These are phyloP conservation scores for Tricholoma furcatifolium DNA, from an alignment of 768 basidiomycete species.

Conservation along the genomic window DNA sequence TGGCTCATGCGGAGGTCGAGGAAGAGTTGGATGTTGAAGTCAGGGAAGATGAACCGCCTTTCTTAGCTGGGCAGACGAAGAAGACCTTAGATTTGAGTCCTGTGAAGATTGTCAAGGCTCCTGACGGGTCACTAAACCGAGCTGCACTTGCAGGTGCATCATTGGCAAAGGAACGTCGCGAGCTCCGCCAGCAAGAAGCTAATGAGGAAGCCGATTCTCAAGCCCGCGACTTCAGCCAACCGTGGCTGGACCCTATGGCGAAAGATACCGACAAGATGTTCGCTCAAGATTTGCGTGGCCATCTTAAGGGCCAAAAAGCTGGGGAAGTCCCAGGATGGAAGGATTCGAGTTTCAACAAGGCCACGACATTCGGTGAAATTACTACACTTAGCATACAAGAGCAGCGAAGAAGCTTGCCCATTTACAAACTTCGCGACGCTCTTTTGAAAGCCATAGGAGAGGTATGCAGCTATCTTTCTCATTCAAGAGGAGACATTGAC, in stretches of 20 bases:
- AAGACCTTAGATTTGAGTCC: conserved; percentile 93
- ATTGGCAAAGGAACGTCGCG: conserved; percentile 91
- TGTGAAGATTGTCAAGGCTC: conserved; percentile 97
- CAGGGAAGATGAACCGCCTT: conserved; percentile 94
- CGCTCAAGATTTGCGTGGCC: conserved; percentile 87
- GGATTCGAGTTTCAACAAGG: conserved; percentile 90
- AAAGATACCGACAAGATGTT: conserved; percentile 83
- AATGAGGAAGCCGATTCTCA: conserved; percentile 95
- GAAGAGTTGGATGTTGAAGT: conserved; percentile 98
- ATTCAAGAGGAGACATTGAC: conserved; percentile 17
- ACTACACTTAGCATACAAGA: conserved; percentile 90
- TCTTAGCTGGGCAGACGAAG: conserved; percentile 95
- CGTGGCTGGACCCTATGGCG: conserved; percentile 99
- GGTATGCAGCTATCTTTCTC: conserved; percentile 45
- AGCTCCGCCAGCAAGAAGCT: conserved; percentile 89
- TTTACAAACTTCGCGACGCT: conserved; percentile 91
- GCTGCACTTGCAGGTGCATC: conserved; percentile 94
- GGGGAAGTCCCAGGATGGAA: conserved; percentile 89
- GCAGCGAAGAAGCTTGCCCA: conserved; percentile 87
- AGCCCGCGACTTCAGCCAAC: conserved; percentile 90
- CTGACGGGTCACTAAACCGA: conserved; percentile 94
- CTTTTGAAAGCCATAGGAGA: conserved; percentile 87
- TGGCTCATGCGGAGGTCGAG: conserved; percentile 83
- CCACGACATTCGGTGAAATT: conserved; percentile 93
- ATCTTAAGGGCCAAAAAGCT: conserved; percentile 79